Conservation (phyloP, 148 eudicot genomes). For the Chenopodium formosanum region DNA sequence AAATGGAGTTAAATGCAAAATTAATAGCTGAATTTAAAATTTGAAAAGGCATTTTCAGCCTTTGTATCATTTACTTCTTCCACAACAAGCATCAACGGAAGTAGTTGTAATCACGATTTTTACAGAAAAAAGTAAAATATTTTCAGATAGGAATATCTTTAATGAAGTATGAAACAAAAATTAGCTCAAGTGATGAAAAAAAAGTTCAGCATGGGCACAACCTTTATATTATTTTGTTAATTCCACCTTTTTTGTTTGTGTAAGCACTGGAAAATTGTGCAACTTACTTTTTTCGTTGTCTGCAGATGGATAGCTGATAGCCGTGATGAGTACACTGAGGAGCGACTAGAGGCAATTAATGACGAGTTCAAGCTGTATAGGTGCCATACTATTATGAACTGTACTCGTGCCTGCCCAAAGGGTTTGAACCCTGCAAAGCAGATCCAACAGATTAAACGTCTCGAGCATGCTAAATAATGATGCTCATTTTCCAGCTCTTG, state of each 20-base stretch:
- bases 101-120: background rate
- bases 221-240: too few relatives aligned
- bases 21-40: background rate
- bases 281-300: background rate
- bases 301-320: slow-evolving; percentile 99
- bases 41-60: background rate
- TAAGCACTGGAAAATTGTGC: background rate
- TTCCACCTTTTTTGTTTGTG: background rate
- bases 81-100: background rate
- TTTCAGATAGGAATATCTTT: background rate
- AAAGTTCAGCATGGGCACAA: background rate
- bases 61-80: background rate
- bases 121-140: too few relatives aligned
- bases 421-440: slow-evolving; percentile 93
- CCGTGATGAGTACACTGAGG: slow-evolving; percentile 94
- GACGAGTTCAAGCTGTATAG: slow-evolving; percentile 97
- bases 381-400: slow-evolving; percentile 93
- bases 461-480: slow-evolving; percentile 36
- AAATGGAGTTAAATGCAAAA: background rate
- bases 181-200: background rate
- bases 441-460: slow-evolving; percentile 81
- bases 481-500: background rate
- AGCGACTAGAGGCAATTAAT: slow-evolving; percentile 80
- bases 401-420: slow-evolving; percentile 95
- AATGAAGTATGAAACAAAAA: background rate